These are phyloP conservation scores for Lonicera japonica DNA, from an alignment of 129 eudicot species.

Conservation along the genomic window DNA sequence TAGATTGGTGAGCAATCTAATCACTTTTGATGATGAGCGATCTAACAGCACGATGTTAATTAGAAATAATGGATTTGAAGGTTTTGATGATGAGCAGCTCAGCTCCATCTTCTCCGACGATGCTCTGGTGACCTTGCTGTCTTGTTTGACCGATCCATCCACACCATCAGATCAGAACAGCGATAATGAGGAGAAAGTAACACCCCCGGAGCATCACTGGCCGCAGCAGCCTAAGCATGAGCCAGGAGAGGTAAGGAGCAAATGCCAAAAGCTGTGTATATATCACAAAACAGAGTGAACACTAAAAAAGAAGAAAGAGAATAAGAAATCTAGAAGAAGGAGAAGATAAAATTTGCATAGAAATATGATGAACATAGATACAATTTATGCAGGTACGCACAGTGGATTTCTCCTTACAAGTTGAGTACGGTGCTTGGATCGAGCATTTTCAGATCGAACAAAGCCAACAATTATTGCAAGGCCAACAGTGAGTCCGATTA, in stretches of 20 bases:
- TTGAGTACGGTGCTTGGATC: too few relatives aligned
- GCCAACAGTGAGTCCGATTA: too few relatives aligned
- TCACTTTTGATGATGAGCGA: slow-evolving; percentile 64
- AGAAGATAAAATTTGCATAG: too few relatives aligned
- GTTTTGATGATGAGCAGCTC: slow-evolving; percentile 78
- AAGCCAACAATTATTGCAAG: too few relatives aligned
- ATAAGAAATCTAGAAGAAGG: too few relatives aligned
- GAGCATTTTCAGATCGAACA: too few relatives aligned
- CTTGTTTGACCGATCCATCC: slow-evolving; percentile 35
- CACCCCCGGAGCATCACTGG: neutral
- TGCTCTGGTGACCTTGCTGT: slow-evolving; percentile 24
- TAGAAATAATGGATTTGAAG: slow-evolving; percentile 40
- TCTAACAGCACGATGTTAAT: neutral
- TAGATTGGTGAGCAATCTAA: slow-evolving; percentile 76
- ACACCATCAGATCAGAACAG: slow-evolving; percentile 64
- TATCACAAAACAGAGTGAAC: too few relatives aligned
- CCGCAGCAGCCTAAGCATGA: slow-evolving; percentile 49
- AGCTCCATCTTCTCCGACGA: slow-evolving; percentile 77
- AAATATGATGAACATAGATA: too few relatives aligned
- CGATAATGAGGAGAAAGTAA: slow-evolving; percentile 39
- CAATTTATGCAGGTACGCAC: too few relatives aligned
- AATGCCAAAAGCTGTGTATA: too few relatives aligned
- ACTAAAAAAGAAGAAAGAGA: too few relatives aligned
- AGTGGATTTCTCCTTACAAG: too few relatives aligned
- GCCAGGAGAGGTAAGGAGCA: slow-evolving; percentile 53